Evolutionary conservation across 371 early-diverging fungal genomes (phyloP).

Genomic region (Mortierella sp.): DNA sequence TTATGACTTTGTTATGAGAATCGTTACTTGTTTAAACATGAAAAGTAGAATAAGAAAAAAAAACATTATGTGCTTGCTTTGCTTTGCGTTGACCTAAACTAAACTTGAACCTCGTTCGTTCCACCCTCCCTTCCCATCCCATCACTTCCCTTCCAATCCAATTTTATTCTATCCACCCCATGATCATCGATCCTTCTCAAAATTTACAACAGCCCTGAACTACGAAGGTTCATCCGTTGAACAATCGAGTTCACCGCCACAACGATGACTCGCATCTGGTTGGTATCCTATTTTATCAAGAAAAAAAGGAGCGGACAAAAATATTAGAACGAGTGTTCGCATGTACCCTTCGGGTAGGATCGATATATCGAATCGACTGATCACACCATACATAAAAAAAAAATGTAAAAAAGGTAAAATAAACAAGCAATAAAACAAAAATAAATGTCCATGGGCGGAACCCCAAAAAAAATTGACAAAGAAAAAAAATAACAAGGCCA

Average conservation of each 20-base stretch:
- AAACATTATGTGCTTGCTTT: not conserved
- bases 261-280: slow-evolving; percentile 62
- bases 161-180: slow-evolving; percentile 7
- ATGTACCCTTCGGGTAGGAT: too few relatives aligned
- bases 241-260: slow-evolving; percentile 61
- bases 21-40: not conserved
- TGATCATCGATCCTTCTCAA: not conserved
- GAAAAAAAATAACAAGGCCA: not conserved
- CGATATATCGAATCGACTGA: not conserved
- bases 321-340: not conserved
- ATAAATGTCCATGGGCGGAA: not conserved
- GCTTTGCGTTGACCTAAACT: too few relatives aligned
- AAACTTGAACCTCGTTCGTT: too few relatives aligned
- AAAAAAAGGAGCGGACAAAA: not conserved
- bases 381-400: too few relatives aligned
- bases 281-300: slow-evolving; percentile 53
- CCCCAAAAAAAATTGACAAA: not conserved
- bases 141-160: not conserved
- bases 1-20: not conserved
- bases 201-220: slow-evolving; percentile 58
- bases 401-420: not conserved
- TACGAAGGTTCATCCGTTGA: slow-evolving; percentile 59
- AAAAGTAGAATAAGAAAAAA: not conserved
- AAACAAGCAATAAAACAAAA: not conserved
- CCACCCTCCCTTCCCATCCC: not conserved